phyloP scores from a whole-genome alignment of 768 basidiomycete genomes.

The Xerocomellus chrysenteron region DNA sequence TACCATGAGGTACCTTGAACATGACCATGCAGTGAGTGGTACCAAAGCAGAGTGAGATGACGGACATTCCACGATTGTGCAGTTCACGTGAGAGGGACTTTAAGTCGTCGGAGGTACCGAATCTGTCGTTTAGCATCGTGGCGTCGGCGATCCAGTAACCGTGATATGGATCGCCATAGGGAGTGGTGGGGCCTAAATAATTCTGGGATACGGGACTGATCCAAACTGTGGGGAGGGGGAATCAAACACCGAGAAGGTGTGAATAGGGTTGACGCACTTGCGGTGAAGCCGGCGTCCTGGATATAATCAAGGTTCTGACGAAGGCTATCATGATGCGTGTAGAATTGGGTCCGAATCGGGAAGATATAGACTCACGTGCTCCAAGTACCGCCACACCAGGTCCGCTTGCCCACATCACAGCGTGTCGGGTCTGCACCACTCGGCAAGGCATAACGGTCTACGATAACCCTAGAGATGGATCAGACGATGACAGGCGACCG shows the following conservation, averaged over 20 bases:
- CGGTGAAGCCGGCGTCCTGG: conserved; percentile 78
- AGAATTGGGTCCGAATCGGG: no score
- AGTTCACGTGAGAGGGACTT: conserved; percentile 63
- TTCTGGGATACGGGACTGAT: conserved; percentile 82
- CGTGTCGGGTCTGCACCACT: conserved; percentile 3
- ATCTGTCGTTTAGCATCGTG: conserved; percentile 62
- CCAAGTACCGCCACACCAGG: conserved; percentile 20
- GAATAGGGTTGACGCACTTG: conserved; percentile 40
- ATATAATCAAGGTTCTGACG: conserved; percentile 82
- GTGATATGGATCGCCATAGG: conserved; percentile 83
- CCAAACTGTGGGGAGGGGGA: conserved; percentile 54
- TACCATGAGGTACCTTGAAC: conserved; percentile 71
- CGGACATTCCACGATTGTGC: conserved; percentile 71
- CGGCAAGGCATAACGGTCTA: conserved; percentile 16
- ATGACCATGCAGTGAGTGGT: not conserved
- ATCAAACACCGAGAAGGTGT: not conserved
- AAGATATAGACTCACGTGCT: conserved; percentile 2
- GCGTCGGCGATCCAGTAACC: conserved; percentile 83
- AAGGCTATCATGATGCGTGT: conserved; percentile 42
- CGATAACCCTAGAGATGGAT: conserved; percentile 2
- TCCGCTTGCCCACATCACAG: conserved; percentile 12
- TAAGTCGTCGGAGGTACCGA: conserved; percentile 73
- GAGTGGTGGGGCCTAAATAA: conserved; percentile 64
- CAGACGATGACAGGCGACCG: not conserved
- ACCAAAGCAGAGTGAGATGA: not conserved